These are phyloP conservation scores for Alternaria angustiovoidea DNA, from an alignment of 2,329 filamentous ascomycete genomes.

Conservation along the genomic window DNA sequence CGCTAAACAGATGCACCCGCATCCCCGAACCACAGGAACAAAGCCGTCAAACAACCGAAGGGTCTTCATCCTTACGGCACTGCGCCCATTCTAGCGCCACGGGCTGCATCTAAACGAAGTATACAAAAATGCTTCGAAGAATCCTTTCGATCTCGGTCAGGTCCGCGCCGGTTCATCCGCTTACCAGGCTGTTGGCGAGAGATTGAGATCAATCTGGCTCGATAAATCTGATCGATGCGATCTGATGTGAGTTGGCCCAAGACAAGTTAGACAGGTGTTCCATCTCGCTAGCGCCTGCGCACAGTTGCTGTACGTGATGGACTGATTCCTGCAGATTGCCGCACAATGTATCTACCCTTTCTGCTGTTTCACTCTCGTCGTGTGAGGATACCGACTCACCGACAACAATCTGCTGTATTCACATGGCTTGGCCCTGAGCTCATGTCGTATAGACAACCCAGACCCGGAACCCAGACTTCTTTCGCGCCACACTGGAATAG, in stretches of 20 bases:
- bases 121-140: background rate
- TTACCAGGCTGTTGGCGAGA: slow-evolving; percentile 12
- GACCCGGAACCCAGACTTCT: background rate
- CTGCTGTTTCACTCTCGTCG: background rate
- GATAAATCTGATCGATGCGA: background rate
- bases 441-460: background rate
- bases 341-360: background rate
- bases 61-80: background rate
- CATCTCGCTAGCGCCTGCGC: background rate
- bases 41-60: background rate
- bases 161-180: background rate
- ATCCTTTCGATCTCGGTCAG: background rate
- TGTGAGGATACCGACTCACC: background rate
- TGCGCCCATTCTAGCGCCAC: background rate
- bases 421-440: background rate
- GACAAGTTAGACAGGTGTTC: background rate
- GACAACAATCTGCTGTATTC: background rate
- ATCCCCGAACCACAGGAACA: background rate
- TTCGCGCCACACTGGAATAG: slow-evolving; percentile 3
- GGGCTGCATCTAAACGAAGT: background rate
- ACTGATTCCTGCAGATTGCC: slow-evolving; percentile 3
- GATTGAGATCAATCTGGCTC: slow-evolving; percentile 4
- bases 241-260: background rate
- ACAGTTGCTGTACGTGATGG: background rate
- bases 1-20: background rate